These are phyloP conservation scores for Agaricales sp. DNA, from an alignment of 1,284 basidiomycete species.

Conservation along the genomic window DNA sequence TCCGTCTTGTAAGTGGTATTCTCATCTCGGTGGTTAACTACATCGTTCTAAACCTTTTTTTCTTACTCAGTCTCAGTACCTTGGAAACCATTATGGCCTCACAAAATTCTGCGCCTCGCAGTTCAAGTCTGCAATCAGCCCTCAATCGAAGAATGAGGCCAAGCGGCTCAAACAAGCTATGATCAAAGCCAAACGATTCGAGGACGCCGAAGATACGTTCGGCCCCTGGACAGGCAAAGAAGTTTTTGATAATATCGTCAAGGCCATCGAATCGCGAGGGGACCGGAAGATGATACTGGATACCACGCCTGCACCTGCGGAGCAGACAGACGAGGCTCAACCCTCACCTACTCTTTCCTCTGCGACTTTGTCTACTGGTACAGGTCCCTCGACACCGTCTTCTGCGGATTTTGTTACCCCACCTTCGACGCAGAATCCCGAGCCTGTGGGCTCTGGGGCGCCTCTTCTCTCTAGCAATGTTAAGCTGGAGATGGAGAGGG, in stretches of 20 bases:
- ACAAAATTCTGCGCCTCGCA: slow-evolving; percentile 90
- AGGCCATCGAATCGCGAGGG: slow-evolving; percentile 38
- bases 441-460: slow-evolving; percentile 31
- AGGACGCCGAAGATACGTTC: slow-evolving; percentile 47
- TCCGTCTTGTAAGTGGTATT: slow-evolving; percentile 56
- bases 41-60: slow-evolving; percentile 6
- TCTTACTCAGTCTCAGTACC: slow-evolving; percentile 42
- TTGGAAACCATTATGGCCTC: slow-evolving; percentile 72
- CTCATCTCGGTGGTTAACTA: too few relatives aligned
- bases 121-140: slow-evolving; percentile 56
- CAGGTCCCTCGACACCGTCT: too few relatives aligned
- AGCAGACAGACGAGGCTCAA: neutral
- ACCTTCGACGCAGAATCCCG: slow-evolving; percentile 32
- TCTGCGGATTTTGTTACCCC: slow-evolving; percentile 22
- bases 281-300: slow-evolving; percentile 19
- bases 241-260: slow-evolving; percentile 48
- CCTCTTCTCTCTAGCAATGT: slow-evolving; percentile 14
- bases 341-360: neutral
- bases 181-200: slow-evolving; percentile 56
- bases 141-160: slow-evolving; percentile 45
- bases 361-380: neutral
- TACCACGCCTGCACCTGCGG: slow-evolving; percentile 4
- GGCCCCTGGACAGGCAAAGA: slow-evolving; percentile 50
- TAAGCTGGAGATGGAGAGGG: neutral
- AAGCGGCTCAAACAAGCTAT: slow-evolving; percentile 47